Base-by-base conservation (phyloP, 805 yeast genomes). In the Soucietia sequanensis region DNA sequence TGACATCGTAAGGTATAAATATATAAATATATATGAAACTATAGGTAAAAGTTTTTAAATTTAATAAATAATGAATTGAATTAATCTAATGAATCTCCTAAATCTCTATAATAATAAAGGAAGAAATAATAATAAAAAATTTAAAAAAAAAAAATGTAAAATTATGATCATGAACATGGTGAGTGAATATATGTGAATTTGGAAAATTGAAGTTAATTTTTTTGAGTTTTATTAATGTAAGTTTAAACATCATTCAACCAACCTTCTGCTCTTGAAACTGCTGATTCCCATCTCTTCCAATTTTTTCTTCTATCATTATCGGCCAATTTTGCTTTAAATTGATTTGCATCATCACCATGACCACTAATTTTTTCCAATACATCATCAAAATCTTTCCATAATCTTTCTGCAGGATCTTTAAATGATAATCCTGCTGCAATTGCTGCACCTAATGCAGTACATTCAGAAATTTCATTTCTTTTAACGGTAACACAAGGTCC, bases 381-480 rank as follows among this genome's bases (percentile, higher is more conserved):
- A 40, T 89, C 96, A 34, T 76, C 81, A 42, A 89, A 65, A 46
- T 79, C 76, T 37, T 70, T 71, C 96, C 96, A 90, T 30, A 88
- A 59, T 28, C 85, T 74, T 14, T 79, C 77, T 16, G 68, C 47
- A 35, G 54, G 62, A 41, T 66, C 60, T 37, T 62, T 61, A 10
- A 78, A 65, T 11, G 76, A 66, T 50, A 89, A 66, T 9, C 96
- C 96, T 3, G 98, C 95, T 19, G 96, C 96, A 46, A 91, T 84
- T 4, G 97, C 96, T 6, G 96, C 95, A 19, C 98, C 98, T 43
- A 90, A 72, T 0, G 97, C 96, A 4, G 97, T 90, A 56, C 96
- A 88, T 62, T 90, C 98, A 23, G 87, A 69, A 58, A 82, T 84
- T 21, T 78, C 75, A 2, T 96, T 89, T 50, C 96, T 73, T 47